Base-by-base conservation (phyloP, 2,329 filamentous ascomycete genomes). In the Aspergillus spinulosporus region DNA sequence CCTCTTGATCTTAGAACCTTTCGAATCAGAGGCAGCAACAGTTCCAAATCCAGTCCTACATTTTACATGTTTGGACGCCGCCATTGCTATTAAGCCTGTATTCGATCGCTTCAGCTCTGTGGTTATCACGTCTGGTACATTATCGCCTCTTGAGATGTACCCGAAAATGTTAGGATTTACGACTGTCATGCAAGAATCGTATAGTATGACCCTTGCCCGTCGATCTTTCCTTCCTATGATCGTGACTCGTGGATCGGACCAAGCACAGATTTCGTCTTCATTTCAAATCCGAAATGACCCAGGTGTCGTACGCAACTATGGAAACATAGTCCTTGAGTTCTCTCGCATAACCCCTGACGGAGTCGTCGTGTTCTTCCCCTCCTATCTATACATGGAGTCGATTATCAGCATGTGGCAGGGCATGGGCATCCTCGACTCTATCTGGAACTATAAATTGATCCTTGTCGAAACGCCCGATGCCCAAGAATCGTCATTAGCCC, bases 361-460 rank as follows among this genome's bases (percentile, higher is more conserved):
- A 32, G 87, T 99, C 74, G 94, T 99, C n/a, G 94, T 99, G 39
- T 99, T 99, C 80, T 99, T 99, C 72, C 95, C 94, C 0, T 96
- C 92, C 0, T 99, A 99, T 67, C 83, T 99, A 1, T 99, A 99
- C 77, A 97, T 99, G 94, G 94, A 99, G 72, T 94, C 89, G 51
- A 97, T 97, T 71, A 97, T 99, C 72, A 93, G 89, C 72, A 96
- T 96, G 86, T 99, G 94, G 94, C 94, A 99, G 73, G 92, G 91
- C 54, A 97, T 97, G 92, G 92, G 92, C 28, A 96, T 97, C 61
- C 80, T 99, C 36, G 94, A 99, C 74, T 89, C 94, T 70, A 92
- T 99, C 32, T 99, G 94, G 94, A 97, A 96, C 74, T 97, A 96
- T 80, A 99, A 99, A 73, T 83, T 99, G 62, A 97, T 99, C 63